phyloP scores from a whole-genome alignment of 148 eudicot species.

The Euryodendron excelsum region DNA sequence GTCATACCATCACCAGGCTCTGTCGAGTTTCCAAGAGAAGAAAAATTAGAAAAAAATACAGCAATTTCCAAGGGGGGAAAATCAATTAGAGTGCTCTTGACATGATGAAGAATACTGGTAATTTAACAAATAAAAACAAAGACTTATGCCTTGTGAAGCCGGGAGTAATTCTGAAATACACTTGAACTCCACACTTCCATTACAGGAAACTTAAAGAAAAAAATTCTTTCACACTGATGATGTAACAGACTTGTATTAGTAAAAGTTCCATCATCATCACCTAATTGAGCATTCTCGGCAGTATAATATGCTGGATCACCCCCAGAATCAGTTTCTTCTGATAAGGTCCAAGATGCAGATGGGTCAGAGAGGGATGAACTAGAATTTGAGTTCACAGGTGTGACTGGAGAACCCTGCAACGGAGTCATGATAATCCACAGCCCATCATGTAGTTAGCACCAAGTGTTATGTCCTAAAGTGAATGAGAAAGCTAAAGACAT shows the following conservation, averaged over 20 bases:
- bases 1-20: conserved; percentile 42
- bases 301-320: conserved; percentile 31
- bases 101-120: neutral
- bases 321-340: conserved; percentile 52
- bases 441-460: conserved; percentile 16
- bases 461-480: neutral
- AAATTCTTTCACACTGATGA: neutral
- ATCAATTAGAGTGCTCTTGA: neutral
- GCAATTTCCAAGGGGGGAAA: neutral
- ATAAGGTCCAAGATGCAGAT: conserved; percentile 50
- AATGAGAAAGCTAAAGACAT: neutral
- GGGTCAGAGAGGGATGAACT: conserved; percentile 58
- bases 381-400: conserved; percentile 53
- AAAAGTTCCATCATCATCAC: conserved; percentile 23
- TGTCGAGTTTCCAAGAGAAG: conserved; percentile 23
- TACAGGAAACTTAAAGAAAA: neutral
- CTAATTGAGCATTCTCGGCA: conserved; percentile 35
- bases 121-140: neutral
- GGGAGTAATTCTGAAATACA: neutral
- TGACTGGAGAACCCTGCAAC: conserved; percentile 72
- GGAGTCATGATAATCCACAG: conserved; percentile 25
- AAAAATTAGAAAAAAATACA: neutral
- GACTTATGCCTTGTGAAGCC: neutral
- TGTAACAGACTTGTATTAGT: neutral
- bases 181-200: neutral